These are phyloP conservation scores for Backusella mclennaniae DNA, from an alignment of 192 early-diverging fungal species.

Conservation along the genomic window DNA sequence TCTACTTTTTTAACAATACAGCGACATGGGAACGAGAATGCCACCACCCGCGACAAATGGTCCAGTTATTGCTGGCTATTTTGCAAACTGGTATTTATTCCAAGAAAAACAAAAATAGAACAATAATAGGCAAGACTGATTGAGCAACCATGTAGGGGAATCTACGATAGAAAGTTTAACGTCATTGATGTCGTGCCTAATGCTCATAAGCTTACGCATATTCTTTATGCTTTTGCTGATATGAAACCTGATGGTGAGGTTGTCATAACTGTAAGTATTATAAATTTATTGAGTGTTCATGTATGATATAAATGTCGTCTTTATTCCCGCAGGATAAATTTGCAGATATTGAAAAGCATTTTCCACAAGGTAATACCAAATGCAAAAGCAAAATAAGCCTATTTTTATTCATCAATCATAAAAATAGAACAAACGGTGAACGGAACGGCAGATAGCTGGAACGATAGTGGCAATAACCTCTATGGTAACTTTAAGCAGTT, in stretches of 20 bases:
- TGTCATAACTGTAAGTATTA: conserved; percentile 36
- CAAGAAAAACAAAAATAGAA: neutral
- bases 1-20: neutral
- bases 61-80: conserved; percentile 37
- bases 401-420: neutral
- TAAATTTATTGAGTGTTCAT: neutral
- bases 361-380: conserved; percentile 20
- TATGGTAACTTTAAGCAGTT: conserved; percentile 66
- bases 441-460: conserved; percentile 51
- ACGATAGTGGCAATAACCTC: conserved; percentile 47
- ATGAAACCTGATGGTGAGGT: conserved; percentile 61
- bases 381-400: neutral
- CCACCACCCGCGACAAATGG: conserved; percentile 25
- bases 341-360: conserved; percentile 75
- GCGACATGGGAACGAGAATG: neutral
- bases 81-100: conserved; percentile 28
- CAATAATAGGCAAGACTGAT: neutral
- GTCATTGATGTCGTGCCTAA: conserved; percentile 61
- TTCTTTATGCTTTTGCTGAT: conserved; percentile 82
- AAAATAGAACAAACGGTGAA: conserved; percentile 25
- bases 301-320: neutral
- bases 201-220: conserved; percentile 63
- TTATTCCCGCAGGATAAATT: conserved; percentile 53
- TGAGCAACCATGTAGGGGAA: conserved; percentile 46
- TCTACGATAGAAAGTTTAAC: conserved; percentile 68